phyloP scores from a whole-genome alignment of 345 rosid species.

The Mallotus nudiflorus region DNA sequence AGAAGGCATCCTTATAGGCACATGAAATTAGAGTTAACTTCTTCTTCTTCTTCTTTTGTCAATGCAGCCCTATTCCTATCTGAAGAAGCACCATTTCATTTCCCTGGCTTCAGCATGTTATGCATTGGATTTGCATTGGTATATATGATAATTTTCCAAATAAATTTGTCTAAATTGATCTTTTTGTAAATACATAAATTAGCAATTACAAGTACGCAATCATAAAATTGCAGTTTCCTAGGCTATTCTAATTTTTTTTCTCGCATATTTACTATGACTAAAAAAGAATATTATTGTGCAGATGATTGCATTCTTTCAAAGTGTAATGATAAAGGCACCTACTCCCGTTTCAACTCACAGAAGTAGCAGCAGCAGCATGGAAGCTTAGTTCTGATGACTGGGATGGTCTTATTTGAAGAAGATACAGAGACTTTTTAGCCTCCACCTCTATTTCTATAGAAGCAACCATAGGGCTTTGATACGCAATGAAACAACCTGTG shows the following conservation, averaged over 20 bases:
- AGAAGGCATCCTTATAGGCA: background rate
- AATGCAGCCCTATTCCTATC: conserved; percentile 82
- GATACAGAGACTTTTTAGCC: background rate
- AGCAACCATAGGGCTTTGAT: background rate
- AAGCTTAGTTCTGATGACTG: conserved; percentile 20
- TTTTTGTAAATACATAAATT: no score
- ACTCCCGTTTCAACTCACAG: conserved; percentile 24
- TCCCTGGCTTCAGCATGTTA: conserved; percentile 81
- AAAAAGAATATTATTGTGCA: conserved; percentile 27
- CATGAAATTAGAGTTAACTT: background rate
- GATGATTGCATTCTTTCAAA: conserved; percentile 74
- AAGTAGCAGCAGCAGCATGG: conserved; percentile 13
- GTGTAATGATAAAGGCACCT: conserved; percentile 50
- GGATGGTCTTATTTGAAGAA: background rate
- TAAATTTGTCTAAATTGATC: no score
- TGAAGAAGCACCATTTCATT: conserved; percentile 65
- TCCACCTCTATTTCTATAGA: background rate
- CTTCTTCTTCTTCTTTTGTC: background rate
- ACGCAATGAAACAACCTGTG: background rate
- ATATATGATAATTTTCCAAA: conserved; percentile 14
- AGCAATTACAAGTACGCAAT: no score
- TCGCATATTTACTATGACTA: background rate
- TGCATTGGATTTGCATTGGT: conserved; percentile 65
- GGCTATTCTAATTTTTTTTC: background rate
- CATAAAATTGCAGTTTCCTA: no score